phyloP scores from a whole-genome alignment of 192 early-diverging fungal genomes.

The Rhizoclosmatium sp. region DNA sequence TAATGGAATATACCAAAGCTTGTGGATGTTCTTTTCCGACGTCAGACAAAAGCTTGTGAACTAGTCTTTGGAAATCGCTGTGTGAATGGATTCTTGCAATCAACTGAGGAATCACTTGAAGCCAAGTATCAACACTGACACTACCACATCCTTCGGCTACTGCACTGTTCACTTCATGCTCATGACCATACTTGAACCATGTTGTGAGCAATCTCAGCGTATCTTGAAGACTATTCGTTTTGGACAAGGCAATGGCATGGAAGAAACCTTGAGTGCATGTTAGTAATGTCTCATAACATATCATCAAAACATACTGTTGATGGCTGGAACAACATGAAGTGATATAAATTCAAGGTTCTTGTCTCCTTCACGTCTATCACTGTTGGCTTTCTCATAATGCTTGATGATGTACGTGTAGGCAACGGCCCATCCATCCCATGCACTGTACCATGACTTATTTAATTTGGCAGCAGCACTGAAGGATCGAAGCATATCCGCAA shows the following conservation, averaged over 20 bases:
- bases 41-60: conserved; percentile 79
- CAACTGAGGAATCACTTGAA: conserved; percentile 92
- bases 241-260: conserved; percentile 83
- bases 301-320: conserved; percentile 51
- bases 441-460: conserved; percentile 86
- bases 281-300: not conserved
- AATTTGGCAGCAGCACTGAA: conserved; percentile 74
- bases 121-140: conserved; percentile 84
- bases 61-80: conserved; percentile 70
- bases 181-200: conserved; percentile 89
- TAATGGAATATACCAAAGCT: conserved; percentile 87
- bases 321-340: conserved; percentile 74
- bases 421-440: conserved; percentile 89
- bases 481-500: conserved; percentile 68
- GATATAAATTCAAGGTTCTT: conserved; percentile 52
- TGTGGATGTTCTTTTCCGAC: conserved; percentile 89
- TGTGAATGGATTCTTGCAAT: conserved; percentile 84
- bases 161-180: conserved; percentile 71
- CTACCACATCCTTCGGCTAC: conserved; percentile 72
- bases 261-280: conserved; percentile 66
- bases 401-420: conserved; percentile 80
- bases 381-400: conserved; percentile 73
- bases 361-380: conserved; percentile 49
- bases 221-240: conserved; percentile 80
- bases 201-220: conserved; percentile 82